Percentiles rank a stretch among this genome's conserved stretches.
Conservation (phyloP, 306 rosid species). For the Castanospermum australe region DNA sequence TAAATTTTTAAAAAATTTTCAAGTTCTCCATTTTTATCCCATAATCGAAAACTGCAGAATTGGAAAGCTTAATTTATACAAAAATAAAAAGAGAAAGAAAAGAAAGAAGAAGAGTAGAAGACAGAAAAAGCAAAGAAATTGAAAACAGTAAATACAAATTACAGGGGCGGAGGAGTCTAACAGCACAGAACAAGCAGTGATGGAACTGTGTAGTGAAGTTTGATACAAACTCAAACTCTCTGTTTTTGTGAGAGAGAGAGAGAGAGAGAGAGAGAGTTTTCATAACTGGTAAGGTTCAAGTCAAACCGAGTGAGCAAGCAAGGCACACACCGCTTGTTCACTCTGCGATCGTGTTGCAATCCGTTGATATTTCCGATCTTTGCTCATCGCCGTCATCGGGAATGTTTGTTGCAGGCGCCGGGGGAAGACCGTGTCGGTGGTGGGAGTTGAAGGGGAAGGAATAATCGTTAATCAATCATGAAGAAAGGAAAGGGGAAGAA, state of each 20-base stretch:
- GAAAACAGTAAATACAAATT: background rate
- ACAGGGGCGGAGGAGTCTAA: background rate
- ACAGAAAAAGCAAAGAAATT: background rate
- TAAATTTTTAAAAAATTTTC: too few relatives aligned
- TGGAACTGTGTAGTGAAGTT: background rate
- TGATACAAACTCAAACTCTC: conserved; percentile 1
- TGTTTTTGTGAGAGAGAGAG: too few relatives aligned
- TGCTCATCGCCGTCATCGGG: conserved; percentile 46
- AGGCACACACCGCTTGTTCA: background rate
- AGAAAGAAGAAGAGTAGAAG: background rate
- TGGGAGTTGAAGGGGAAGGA: conserved; percentile 13
- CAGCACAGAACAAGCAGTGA: background rate
- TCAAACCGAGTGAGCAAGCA: conserved; percentile 13
- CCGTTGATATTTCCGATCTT: conserved; percentile 48
- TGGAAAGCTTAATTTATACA: too few relatives aligned
- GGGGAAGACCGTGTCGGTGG: conserved; percentile 22
- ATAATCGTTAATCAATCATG: too few relatives aligned
- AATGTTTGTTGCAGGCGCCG: conserved; percentile 34
- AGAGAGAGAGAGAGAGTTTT: background rate
- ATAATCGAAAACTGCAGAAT: too few relatives aligned
- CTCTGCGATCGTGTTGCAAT: background rate
- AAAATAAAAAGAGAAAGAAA: background rate
- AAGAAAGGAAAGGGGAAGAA: conserved; percentile 58
- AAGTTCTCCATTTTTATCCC: too few relatives aligned
- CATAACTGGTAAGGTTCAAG: background rate